These are phyloP conservation scores for Eucalyptus marginata DNA, from an alignment of 345 rosid species.

Conservation along the genomic window DNA sequence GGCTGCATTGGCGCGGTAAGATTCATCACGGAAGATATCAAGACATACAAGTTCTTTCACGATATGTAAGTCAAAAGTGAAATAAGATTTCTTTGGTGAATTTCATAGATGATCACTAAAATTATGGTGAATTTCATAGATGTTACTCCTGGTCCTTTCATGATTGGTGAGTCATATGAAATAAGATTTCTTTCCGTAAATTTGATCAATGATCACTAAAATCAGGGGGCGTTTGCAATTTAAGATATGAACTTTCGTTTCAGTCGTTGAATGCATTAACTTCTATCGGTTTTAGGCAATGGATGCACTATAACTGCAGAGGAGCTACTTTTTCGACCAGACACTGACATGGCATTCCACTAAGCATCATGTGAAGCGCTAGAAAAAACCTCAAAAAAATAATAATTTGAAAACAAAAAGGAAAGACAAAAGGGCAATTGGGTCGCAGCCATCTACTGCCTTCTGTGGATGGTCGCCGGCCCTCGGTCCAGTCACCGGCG, in stretches of 20 bases:
- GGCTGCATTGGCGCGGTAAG: slow-evolving; percentile 44
- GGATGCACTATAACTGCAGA: background rate
- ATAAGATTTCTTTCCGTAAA: background rate
- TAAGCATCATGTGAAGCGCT: background rate
- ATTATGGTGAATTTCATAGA: background rate
- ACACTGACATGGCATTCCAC: background rate
- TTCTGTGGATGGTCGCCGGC: background rate
- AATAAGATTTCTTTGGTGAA: background rate
- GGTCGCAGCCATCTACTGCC: background rate
- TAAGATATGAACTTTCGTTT: background rate
- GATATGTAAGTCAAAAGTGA: slow-evolving; percentile 12
- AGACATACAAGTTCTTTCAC: slow-evolving; percentile 30
- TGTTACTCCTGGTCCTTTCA: background rate
- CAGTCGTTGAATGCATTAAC: background rate
- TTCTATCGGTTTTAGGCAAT: background rate
- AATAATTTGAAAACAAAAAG: background rate
- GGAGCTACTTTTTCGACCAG: background rate
- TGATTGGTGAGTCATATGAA: background rate
- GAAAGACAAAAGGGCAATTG: background rate
- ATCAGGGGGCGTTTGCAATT: background rate
- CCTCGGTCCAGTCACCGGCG: background rate
- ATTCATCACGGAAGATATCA: slow-evolving; percentile 24
- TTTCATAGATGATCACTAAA: no score
- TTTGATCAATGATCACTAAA: background rate
- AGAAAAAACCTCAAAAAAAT: background rate